Conservation (phyloP, 352 stramenopile genomes). For the Globisporangium nunn region DNA sequence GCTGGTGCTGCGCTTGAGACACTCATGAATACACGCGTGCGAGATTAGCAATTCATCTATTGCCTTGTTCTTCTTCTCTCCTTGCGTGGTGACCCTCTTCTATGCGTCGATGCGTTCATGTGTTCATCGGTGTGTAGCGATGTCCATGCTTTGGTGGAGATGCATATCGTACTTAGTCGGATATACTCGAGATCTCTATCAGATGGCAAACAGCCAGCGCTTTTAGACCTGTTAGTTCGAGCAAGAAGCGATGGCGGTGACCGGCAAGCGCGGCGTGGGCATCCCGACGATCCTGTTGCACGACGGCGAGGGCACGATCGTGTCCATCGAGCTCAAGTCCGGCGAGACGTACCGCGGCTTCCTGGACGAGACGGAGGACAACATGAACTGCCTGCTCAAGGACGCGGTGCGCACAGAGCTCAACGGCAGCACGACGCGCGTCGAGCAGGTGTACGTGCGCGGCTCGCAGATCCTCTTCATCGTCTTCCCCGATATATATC, state of each 20-base stretch:
- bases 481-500: constrained; percentile 88
- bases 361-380: constrained; percentile 85
- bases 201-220: neutral
- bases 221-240: neutral
- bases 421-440: constrained; percentile 68
- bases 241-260: constrained; percentile 55
- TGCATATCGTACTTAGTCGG: constrained; percentile 7
- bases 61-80: neutral
- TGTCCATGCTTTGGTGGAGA: too few species aligned
- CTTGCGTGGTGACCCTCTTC: too few species aligned
- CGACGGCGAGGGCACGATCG: constrained; percentile 82
- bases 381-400: constrained; percentile 89
- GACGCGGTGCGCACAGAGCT: constrained; percentile 80
- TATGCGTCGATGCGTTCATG: too few species aligned
- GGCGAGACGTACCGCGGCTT: constrained; percentile 81
- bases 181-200: neutral
- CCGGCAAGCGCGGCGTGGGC: constrained; percentile 75
- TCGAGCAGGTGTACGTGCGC: constrained; percentile 81
- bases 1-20: neutral
- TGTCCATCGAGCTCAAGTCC: constrained; percentile 84
- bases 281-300: constrained; percentile 84
- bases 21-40: constrained; percentile 15
- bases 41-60: constrained; percentile 9
- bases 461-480: constrained; percentile 86
- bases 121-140: too few species aligned